These are phyloP conservation scores for Grigorovia yakushimaensis DNA, from an alignment of 805 yeast species.

Conservation along the genomic window DNA sequence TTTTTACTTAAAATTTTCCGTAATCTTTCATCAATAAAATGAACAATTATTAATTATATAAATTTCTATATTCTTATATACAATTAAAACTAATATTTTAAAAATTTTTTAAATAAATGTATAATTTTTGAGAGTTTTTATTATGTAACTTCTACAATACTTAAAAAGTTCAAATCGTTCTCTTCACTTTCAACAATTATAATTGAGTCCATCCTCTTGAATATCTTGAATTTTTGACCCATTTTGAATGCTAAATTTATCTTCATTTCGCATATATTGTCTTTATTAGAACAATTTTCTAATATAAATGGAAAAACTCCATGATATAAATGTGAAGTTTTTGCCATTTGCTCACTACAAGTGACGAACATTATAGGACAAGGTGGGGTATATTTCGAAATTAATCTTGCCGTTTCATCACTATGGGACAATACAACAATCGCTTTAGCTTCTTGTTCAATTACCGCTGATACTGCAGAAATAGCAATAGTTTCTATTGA, in stretches of 20 bases:
- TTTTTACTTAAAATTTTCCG: too few relatives aligned
- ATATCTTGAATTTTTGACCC: not conserved
- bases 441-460: conserved; percentile 94
- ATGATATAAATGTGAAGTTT: conserved; percentile 92
- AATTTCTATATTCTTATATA: not conserved
- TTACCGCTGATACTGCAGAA: conserved; percentile 92
- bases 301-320: conserved; percentile 97
- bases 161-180: too few relatives aligned
- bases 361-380: conserved; percentile 97
- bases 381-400: conserved; percentile 94
- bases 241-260: too few relatives aligned
- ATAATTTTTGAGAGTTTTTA: too few relatives aligned
- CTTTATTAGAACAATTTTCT: too few relatives aligned
- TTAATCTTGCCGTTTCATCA: conserved; percentile 90
- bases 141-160: too few relatives aligned
- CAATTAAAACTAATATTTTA: not conserved
- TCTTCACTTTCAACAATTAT: too few relatives aligned
- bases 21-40: too few relatives aligned
- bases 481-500: conserved; percentile 95
- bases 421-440: conserved; percentile 91
- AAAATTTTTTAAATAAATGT: not conserved
- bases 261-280: too few relatives aligned
- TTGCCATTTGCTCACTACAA: conserved; percentile 85
- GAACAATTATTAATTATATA: not conserved
- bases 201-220: not conserved